Evolutionary conservation across 306 rosid genomes (phyloP).

Genomic region (Vicia sativa): DNA sequence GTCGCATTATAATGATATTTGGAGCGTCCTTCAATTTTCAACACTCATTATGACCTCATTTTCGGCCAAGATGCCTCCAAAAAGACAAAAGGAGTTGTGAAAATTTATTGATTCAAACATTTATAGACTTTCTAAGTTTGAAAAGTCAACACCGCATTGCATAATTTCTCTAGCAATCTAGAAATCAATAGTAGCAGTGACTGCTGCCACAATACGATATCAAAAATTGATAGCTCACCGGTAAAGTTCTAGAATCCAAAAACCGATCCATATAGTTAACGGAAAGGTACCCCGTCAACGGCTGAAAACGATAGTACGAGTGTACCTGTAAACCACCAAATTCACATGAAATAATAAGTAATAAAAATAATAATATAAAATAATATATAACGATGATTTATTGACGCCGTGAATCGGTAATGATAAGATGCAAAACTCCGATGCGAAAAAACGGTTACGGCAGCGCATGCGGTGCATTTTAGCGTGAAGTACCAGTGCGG

Average conservation of each 20-base stretch:
- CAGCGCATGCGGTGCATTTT: slow-evolving; percentile 22
- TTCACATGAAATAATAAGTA: not conserved
- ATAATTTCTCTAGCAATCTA: not conserved
- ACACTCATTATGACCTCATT: too few species aligned
- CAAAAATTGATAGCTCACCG: slow-evolving; percentile 54
- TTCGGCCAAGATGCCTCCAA: too few species aligned
- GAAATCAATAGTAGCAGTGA: not conserved
- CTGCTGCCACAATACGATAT: too few species aligned
- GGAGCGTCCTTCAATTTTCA: too few species aligned
- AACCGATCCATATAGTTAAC: slow-evolving; percentile 95
- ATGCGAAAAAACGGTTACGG: slow-evolving; percentile 23
- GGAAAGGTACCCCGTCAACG: slow-evolving; percentile 89
- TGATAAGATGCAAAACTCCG: not conserved
- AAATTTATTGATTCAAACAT: not conserved
- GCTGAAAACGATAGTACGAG: slow-evolving; percentile 72
- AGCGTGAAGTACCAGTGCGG: slow-evolving; percentile 10
- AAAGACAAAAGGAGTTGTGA: not conserved
- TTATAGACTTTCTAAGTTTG: slow-evolving; percentile 18
- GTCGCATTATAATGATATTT: too few species aligned
- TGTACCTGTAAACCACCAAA: slow-evolving; percentile 58
- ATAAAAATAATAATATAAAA: not conserved
- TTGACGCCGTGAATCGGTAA: not conserved
- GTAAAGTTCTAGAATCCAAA: slow-evolving; percentile 71
- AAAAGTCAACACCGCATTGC: slow-evolving; percentile 27
- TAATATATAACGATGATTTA: not conserved